Conservation (phyloP, 1,139 yeast genomes). For the Scheffersomyces cryptocercus region DNA sequence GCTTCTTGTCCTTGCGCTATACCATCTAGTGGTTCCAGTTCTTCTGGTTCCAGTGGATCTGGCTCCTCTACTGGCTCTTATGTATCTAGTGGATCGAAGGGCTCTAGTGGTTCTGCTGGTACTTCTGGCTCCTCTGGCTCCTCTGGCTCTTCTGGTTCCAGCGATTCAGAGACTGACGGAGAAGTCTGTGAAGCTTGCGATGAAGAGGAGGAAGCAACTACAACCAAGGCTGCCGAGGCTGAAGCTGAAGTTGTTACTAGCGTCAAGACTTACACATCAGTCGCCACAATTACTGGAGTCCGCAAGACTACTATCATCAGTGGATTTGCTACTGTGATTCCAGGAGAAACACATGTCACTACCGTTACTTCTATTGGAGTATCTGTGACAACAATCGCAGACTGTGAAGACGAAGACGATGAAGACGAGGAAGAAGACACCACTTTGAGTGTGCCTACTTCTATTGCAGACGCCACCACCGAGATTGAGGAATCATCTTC, state of each 20-base stretch:
- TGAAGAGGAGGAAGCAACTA: conserved; percentile 41
- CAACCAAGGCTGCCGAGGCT: not conserved
- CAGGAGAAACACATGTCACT: not conserved
- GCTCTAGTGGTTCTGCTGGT: no score
- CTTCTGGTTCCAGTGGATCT: no score
- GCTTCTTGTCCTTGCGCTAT: conserved; percentile 51
- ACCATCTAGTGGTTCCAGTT: no score
- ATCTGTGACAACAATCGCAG: not conserved
- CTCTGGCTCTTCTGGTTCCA: conserved; percentile 7
- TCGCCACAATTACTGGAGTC: not conserved
- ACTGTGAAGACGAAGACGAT: conserved; percentile 5
- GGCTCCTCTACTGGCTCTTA: no score
- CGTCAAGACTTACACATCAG: not conserved
- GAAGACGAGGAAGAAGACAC: conserved; percentile 5
- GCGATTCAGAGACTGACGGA: conserved; percentile 27
- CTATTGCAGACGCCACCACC: no score
- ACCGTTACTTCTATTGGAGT: not conserved
- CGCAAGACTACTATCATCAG: not conserved
- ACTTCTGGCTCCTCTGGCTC: no score
- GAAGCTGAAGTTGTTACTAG: not conserved
- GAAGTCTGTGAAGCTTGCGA: conserved; percentile 49
- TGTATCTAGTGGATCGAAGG: no score
- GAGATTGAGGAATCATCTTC: no score
- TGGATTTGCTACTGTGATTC: no score
- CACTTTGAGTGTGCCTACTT: no score